Conservation (phyloP, 371 early-diverging fungal species). For the Mortierella sp. region DNA sequence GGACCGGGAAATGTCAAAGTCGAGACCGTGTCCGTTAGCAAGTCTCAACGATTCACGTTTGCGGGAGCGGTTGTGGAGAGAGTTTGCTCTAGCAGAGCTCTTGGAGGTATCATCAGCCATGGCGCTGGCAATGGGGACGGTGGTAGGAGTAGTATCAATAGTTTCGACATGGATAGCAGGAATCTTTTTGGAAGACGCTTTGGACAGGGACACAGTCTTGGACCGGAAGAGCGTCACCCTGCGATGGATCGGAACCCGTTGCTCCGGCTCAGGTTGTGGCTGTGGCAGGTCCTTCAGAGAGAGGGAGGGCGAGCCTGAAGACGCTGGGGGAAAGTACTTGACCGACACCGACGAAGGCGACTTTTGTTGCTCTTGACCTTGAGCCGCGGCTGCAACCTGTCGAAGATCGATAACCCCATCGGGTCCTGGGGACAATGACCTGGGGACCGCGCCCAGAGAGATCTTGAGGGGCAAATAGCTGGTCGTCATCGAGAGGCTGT, state of each 20-base stretch:
- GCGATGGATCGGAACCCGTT: conserved; percentile 34
- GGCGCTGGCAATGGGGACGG: neutral
- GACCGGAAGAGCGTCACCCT: conserved; percentile 44
- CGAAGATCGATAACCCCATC: conserved; percentile 18
- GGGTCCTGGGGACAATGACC: neutral
- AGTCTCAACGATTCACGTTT: conserved; percentile 20
- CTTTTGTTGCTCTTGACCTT: neutral
- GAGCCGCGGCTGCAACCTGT: conserved; percentile 4
- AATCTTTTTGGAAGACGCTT: neutral
- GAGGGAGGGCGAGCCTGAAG: neutral
- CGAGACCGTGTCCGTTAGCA: conserved; percentile 43
- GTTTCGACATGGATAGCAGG: neutral
- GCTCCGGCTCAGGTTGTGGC: neutral
- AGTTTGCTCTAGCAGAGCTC: neutral
- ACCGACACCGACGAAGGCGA: neutral
- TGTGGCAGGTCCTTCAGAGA: neutral
- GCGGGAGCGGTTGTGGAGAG: neutral
- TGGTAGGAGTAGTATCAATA: conserved; percentile 7
- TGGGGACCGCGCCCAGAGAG: neutral
- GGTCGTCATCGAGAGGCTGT: neutral
- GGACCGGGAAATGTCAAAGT: conserved; percentile 16
- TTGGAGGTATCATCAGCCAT: neutral
- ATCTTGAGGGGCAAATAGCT: neutral
- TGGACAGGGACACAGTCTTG: conserved; percentile 17
- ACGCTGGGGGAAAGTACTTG: conserved; percentile 18